Evolutionary conservation across 2,329 filamentous ascomycete species (phyloP).

Genomic region (Mycosphaerella sp.): DNA sequence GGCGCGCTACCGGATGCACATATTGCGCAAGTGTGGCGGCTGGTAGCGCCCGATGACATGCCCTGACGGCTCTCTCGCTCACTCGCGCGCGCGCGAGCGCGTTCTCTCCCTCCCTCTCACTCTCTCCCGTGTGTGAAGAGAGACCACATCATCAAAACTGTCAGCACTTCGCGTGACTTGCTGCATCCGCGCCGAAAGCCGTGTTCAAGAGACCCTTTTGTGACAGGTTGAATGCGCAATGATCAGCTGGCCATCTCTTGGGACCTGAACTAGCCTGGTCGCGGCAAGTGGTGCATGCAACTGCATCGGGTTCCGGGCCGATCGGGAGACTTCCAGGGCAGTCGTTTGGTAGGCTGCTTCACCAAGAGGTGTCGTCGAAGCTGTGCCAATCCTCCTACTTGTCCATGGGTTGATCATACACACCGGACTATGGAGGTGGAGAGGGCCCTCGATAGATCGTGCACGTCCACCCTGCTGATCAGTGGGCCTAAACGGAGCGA

Average conservation of each 20-base stretch:
- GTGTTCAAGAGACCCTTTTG: slow-evolving; percentile 22
- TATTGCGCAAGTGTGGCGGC: slow-evolving; percentile 28
- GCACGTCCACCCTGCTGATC: slow-evolving; percentile 21
- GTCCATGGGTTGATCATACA: slow-evolving; percentile 30
- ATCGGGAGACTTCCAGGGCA: slow-evolving; percentile 30
- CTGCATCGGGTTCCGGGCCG: slow-evolving; percentile 29
- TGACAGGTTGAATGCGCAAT: slow-evolving; percentile 26
- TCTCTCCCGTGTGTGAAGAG: neutral
- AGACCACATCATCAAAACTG: slow-evolving; percentile 19
- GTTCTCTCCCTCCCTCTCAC: too few relatives aligned
- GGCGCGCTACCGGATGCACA: slow-evolving; percentile 22
- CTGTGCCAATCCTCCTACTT: slow-evolving; percentile 24
- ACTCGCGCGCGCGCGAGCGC: too few relatives aligned
- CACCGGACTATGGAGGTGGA: slow-evolving; percentile 25
- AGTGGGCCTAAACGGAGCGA: slow-evolving; percentile 21
- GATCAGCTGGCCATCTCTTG: slow-evolving; percentile 20
- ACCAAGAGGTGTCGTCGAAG: slow-evolving; percentile 16
- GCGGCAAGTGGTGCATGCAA: slow-evolving; percentile 24
- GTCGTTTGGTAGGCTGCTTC: slow-evolving; percentile 23
- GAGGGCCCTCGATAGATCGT: slow-evolving; percentile 21
- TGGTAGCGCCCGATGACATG: slow-evolving; percentile 16
- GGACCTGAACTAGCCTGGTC: slow-evolving; percentile 24
- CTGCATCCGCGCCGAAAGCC: slow-evolving; percentile 22
- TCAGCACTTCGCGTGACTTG: slow-evolving; percentile 30
- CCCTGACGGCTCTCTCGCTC: neutral